Base-by-base conservation (phyloP, 2,329 filamentous ascomycete species). In the Trichophaea hybrida region DNA sequence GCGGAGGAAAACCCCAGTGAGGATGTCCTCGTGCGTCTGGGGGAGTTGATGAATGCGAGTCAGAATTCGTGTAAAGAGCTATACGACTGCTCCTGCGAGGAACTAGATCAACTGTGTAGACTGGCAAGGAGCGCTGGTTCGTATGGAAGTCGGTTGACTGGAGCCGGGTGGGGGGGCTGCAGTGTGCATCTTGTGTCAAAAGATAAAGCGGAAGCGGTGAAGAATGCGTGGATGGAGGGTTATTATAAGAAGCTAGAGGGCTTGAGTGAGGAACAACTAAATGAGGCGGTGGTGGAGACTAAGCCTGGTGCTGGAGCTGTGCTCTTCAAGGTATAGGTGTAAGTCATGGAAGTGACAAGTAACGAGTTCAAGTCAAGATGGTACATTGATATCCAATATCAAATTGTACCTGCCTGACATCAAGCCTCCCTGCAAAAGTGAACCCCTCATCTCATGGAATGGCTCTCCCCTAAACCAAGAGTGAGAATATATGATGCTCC, bases 121-220 rank as follows among this genome's bases (percentile, higher is more conserved):
- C 84, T 97, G 66, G 90, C 90, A 0, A 78, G 83, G 33, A 77
- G 76, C 13, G 86, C 86, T 0, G 93, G 93, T 1, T 82, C 86
- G 15, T 89, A 88, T 70, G 93, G 91, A 33, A 89, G 86, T 67
- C 78, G 91, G 32, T 74, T 96, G 67, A 97, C 91, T 0, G 93
- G 93, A 43, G 93, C 93, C 0, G 93, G 93, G 2, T 98, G 93
- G 93, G 93, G 93, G 63, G 93, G 93, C 1, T 97, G 93, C 74
- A 93, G 82, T 62, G 91, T 98, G 60, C 93, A 98, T 74, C 78
- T 98, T 59, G 85, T 97, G 56, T 86, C 91, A 0, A 86, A 82
- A 60, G 80, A 88, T 69, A 91, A 85, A 73, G 85, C 96, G 0
- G 82, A 84, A 4, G 80, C 76, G 32, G 86, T 98, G 24, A 88